Evolutionary conservation across 352 stramenopile species (phyloP), one percentile per base, ranked within the genome.

Genomic region (Phytopythium ostracodes): DNA sequence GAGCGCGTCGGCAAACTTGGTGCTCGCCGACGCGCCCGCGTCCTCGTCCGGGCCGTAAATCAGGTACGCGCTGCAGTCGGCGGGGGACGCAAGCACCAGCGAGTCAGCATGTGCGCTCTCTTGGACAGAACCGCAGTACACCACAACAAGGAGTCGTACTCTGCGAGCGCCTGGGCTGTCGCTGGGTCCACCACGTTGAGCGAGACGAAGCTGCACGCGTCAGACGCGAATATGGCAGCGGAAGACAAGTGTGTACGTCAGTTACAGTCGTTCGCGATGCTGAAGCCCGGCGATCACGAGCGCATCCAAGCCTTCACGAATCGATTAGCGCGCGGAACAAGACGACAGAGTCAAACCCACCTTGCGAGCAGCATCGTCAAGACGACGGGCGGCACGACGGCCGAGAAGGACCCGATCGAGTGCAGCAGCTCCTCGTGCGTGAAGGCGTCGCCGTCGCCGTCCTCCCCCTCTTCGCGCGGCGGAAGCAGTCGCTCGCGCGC

Each of bases 361-460:
- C 87, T 96, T 9, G 87, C 81, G 7, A 94, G 60, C 56, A 96
- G 63, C 83, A 96, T 96, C 1, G 87, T 96, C 56, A 81, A 25
- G 0, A 84, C 81, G 15, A 96, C 87, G 0, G 87, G 87, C 76
- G 77, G 88, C 20, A 94, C 69, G 40, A 96, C 84, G 20, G 85
- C 86, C 14, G 79, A 92, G 71, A 96, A 96, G 9, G 85, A 94
- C 22, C 85, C 87, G 38, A 96, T 84, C 1, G 83, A 92, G 60
- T 96, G 87, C 66, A 92, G 68, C 17, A 96, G 71, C 62, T 94
- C 81, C 61, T 95, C 83, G 60, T 91, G 80, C 53, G 87, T 89
- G 66, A 88, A 91, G 11, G 33, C 42, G 33, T 86, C 77, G 27
- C 79, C 67, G 18, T 82, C 68, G 4, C 72, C 67, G 0, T 65